Base-by-base conservation (phyloP, 2,329 filamentous ascomycete species). In the Talaromyces amestolkiae region DNA sequence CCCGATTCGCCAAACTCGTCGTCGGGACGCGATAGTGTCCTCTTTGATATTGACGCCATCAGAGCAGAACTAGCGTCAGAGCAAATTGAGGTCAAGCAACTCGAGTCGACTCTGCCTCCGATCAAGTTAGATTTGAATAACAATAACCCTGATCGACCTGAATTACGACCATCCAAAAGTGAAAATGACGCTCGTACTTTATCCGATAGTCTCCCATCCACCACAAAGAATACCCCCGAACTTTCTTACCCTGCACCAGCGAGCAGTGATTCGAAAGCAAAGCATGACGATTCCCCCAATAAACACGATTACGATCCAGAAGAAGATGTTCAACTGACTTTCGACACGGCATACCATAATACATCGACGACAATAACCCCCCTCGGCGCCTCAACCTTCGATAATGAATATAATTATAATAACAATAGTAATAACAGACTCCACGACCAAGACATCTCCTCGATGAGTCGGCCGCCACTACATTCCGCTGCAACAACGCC, bases 41-140 rank as follows among this genome's bases (percentile, higher is more conserved):
- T 99, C 54, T 99, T 99, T 72, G 95, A 99, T 72, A 87, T 99
- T 56, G 95, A 99, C 72, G 95, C 95, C 13, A 98, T 99, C 69
- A 86, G 92, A 58, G 89, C 92, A 10, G 91, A 96, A 72, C 82
- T 99, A 39, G 91, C 91, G 33, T 87, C 86, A 58, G 90, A 94
- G 68, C 83, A 84, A 51, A 85, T 86, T 27, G 84, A 88, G 75
- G 87, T 96, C 69, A 89, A 88, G 74, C 91, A 98, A 79, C 86
- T 97, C 66, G 86, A 95, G 77, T 93, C 91, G 59, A 97, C 93
- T 1, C 81, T 97, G 27, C 93, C 94, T 54, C 92, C 93, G 0
- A 96, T 97, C 85, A 95, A 92, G 75, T 85, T 97, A 65, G 86
- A 90, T 67, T 71, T 89, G 37, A 77, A 77, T 63, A 33, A 71